Evolutionary conservation across 768 basidiomycete species (phyloP), one percentile per base, ranked within the genome.

Genomic region (Pilatotrama ljubarskyi): DNA sequence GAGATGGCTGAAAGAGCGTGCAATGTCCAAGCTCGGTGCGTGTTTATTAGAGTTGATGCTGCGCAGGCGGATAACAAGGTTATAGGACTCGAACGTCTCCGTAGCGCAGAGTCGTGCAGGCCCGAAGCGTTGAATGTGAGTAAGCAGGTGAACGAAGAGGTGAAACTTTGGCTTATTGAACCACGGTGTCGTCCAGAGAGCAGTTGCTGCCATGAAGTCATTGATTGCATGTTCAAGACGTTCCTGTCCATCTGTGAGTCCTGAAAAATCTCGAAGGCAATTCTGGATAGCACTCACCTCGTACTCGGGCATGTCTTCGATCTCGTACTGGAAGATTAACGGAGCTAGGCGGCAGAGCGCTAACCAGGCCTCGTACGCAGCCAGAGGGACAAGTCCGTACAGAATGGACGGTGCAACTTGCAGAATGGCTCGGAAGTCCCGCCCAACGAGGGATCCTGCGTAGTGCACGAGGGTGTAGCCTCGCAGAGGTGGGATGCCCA

Each of bases 291-390:
- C 17, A n/a, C 47, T 15, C 10, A 48, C 47, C 47, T 7, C 8
- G 22, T 29, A 48, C 4, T 29, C 13, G 2, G 5, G 3, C 18
- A 32, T 51, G 38, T 78, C 58, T 0, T 57, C 17, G 22, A 80
- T 80, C 3, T 57, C 25, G 0, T 77, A 74, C 55, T 78, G 75
- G 71, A 73, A 81, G 1, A 79, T 60, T 0, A 81, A 64, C 0
- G 75, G 70, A 0, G 74, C 64, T 4, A 81, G 61, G 3, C 62
- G 67, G 1, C 68, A 70, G 0, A 80, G 59, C 0, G 74, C 55
- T 1, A 72, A 26, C 79, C 78, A 79, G 0, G 73, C 60, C 14
- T 67, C 64, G 25, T 68, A 70, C 14, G 61, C 64, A 1, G 69
- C 56, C 0, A n/a, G 5, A 5, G 74, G 56, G 0, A 80, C 60